Conservation (phyloP, 2,329 filamentous ascomycete genomes). For the Berkeleyomyces basicola region DNA sequence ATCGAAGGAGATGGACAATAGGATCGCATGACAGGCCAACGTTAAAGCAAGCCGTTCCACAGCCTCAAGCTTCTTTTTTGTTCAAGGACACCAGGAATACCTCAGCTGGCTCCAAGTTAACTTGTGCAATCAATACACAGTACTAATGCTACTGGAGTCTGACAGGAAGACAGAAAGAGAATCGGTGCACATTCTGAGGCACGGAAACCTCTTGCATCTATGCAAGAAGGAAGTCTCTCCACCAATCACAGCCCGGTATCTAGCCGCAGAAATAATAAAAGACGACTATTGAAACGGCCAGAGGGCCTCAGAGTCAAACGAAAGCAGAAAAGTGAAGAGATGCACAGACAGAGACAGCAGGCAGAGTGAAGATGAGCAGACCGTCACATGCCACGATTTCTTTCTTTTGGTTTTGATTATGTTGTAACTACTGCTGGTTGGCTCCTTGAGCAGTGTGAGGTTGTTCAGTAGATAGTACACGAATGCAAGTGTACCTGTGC, state of each 20-base stretch:
- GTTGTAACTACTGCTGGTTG: no score
- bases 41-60: neutral
- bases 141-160: no score
- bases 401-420: no score
- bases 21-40: neutral
- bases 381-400: no score
- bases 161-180: no score
- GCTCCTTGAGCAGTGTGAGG: no score
- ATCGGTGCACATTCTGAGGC: no score
- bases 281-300: neutral
- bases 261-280: neutral
- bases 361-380: no score
- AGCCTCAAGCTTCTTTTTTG: neutral
- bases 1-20: neutral
- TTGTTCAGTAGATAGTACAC: no score
- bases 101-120: neutral
- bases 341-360: neutral
- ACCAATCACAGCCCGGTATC: neutral
- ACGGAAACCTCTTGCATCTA: no score
- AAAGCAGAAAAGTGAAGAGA: neutral
- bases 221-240: neutral
- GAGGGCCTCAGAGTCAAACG: neutral
- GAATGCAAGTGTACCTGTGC: no score
- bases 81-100: neutral
- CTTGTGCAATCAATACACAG: no score